Base-by-base conservation (phyloP, 805 yeast species). In the Myxozyma nipponensis region DNA sequence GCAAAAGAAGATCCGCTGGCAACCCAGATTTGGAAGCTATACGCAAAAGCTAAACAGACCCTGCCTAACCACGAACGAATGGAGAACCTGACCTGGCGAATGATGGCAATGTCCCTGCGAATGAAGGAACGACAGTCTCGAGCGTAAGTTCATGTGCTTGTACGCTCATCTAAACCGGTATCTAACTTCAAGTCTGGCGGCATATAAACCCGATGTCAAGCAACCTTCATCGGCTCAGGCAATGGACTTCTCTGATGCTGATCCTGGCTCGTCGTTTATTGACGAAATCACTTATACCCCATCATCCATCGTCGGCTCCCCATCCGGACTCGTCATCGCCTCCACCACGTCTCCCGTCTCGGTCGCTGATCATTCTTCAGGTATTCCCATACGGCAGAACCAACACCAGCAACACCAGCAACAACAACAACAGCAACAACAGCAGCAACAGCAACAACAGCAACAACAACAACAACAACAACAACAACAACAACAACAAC, bases 71-170 rank as follows among this genome's bases (percentile, higher is more conserved):
- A 78, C 48, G 76, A 79, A 24, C 72, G 96, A 44, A 84, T 89
- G 82, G 87, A 85, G 62, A 89, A 89, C 64, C 67, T 88, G 47
- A 82, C 95, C 7, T 88, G 96, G 96, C 71, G 96, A 52, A 76
- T 88, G 79, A 83, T 88, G 90, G 78, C 75, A 39, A 71, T 83
- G 60, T 50, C 57, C 23, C 47, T 60, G 15, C 55, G 58, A 28
- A 50, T 45, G 49, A 47, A 49, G 37, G 53, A 51, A 34, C 44
- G 45, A 10, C 42, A 41, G 32, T 42, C 42, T 7, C 9, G 34
- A 23, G 4, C 13, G 24, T 23, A 15, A 30, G 21, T 45, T 21
- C 43, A 37, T 44, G 22, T 25, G 46, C 34, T 7, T 24, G 39
- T 7, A 13, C 38, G 19, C 39, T 13, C 45, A 4, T 23, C 35